These are phyloP conservation scores for Ceratobasidium sp. DNA, from an alignment of 1,284 basidiomycete species.

Conservation along the genomic window DNA sequence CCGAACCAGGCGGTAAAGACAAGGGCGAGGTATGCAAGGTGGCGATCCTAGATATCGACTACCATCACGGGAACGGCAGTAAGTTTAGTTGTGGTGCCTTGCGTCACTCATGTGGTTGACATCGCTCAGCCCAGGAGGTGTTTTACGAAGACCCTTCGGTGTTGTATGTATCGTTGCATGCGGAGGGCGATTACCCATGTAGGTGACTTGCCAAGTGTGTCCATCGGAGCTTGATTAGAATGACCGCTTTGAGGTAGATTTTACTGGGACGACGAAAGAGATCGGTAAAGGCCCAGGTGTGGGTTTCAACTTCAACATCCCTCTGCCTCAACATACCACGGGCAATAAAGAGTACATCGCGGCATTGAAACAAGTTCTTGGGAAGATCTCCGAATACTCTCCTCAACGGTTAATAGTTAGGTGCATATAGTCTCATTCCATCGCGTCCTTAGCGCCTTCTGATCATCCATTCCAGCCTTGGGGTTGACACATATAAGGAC, in stretches of 20 bases:
- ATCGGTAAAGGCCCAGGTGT: slow-evolving; percentile 54
- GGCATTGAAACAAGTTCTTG: slow-evolving; percentile 51
- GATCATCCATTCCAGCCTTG: slow-evolving; percentile 52
- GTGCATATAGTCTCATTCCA: slow-evolving; percentile 49
- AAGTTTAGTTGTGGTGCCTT: slow-evolving; percentile 39
- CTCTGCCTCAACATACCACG: slow-evolving; percentile 55
- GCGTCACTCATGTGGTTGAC: background rate
- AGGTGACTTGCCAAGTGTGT: slow-evolving; percentile 40
- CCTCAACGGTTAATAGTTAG: slow-evolving; percentile 57
- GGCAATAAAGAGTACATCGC: slow-evolving; percentile 54
- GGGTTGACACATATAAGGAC: slow-evolving; percentile 58
- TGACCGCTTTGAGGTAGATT: slow-evolving; percentile 52
- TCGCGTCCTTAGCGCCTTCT: background rate
- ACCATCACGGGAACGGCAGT: slow-evolving; percentile 61
- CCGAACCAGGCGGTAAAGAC: slow-evolving; percentile 2
- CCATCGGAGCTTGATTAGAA: background rate
- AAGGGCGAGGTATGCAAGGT: slow-evolving; percentile 46
- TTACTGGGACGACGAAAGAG: slow-evolving; percentile 56
- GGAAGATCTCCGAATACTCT: slow-evolving; percentile 52
- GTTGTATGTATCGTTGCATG: slow-evolving; percentile 58
- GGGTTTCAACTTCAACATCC: slow-evolving; percentile 56
- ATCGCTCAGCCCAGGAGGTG: slow-evolving; percentile 55
- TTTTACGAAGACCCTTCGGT: slow-evolving; percentile 58
- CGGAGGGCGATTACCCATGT: slow-evolving; percentile 59
- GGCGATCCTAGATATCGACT: slow-evolving; percentile 60